Evolutionary conservation across 495 filamentous ascomycete species (phyloP), one percentile per base, ranked within the genome.

Genomic region (Annulohypoxylon stygium): DNA sequence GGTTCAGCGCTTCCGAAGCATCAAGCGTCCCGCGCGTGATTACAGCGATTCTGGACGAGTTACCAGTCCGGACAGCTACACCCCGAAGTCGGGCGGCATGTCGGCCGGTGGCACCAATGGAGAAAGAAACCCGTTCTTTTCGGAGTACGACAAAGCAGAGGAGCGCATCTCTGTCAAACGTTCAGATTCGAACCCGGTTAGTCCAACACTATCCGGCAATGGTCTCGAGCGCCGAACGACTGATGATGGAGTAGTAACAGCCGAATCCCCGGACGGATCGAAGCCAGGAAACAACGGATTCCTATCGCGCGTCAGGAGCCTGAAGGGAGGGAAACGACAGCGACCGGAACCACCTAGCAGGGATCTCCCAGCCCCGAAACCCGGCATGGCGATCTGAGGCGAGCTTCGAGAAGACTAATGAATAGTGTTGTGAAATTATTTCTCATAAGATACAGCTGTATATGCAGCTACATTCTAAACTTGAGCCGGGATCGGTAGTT

Each of bases 121-220:
- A 39, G 84, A 96, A 64, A 83, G 85, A 48, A 97, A 96, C 79
- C 95, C 94, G 4, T 98, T 97, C 85, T 97, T 97, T 80, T 86
- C 87, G 66, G 94, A 97, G 53, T 97, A 92, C 75, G 90, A 81
- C 67, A 77, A 77, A 50, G 75, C 86, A 80, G 77, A 83, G 74
- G 82, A 87, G 73, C 75, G 77, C 37, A 78, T 82, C 53, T 80
- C 75, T 36, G 83, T 86, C 59, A 81, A 76, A 20, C 79, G 76
- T 61, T 78, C 77, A 23, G 82, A 82, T 12, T 79, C 78, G 33
- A 78, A 82, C 20, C 73, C 81, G 61, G 89, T 88, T 75, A 92
- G 88, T 73, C 90, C 92, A 37, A 88, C 84, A 69, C 83, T 81
- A 50, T 70, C 70, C 54, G 78, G 78, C 14, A 80, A 81, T 11